Conservation (phyloP, 1,139 yeast species). For the Taphrina flavorubra region DNA sequence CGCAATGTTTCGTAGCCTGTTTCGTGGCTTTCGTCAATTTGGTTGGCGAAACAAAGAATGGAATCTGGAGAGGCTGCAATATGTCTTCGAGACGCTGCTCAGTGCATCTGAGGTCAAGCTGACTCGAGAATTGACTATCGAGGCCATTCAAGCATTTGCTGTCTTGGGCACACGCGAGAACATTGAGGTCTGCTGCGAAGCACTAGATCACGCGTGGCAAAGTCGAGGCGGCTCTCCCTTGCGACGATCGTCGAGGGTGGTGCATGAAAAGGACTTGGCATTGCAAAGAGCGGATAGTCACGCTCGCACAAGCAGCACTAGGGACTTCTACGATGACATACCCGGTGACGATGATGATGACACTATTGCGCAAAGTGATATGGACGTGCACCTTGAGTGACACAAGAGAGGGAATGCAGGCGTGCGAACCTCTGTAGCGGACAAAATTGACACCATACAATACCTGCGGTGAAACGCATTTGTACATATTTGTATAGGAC, state of each 20-base stretch:
- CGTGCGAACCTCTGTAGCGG: too few relatives aligned
- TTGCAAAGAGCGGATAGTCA: background rate
- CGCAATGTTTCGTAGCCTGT: constrained; percentile 25
- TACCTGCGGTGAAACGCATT: too few relatives aligned
- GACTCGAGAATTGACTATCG: constrained; percentile 17
- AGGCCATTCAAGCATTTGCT: constrained; percentile 15
- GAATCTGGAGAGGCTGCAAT: constrained; percentile 17
- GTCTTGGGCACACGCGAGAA: background rate
- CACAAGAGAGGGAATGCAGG: too few relatives aligned
- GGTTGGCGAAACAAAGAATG: constrained; percentile 5
- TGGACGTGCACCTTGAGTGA: too few relatives aligned
- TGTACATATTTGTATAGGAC: too few relatives aligned
- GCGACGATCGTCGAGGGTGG: background rate
- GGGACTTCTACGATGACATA: background rate
- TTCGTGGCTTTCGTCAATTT: constrained; percentile 16
- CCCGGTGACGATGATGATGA: too few relatives aligned
- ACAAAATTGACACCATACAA: too few relatives aligned
- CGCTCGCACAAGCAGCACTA: background rate
- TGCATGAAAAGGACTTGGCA: background rate
- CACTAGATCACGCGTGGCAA: constrained; percentile 21
- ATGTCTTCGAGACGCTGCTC: constrained; percentile 18
- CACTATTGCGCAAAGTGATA: too few relatives aligned
- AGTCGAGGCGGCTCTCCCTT: constrained; percentile 5
- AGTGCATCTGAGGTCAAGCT: constrained; percentile 9
- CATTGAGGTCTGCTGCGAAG: background rate